Conservation (phyloP, 2,329 filamentous ascomycete species). For the Apiospora pterosperma region DNA sequence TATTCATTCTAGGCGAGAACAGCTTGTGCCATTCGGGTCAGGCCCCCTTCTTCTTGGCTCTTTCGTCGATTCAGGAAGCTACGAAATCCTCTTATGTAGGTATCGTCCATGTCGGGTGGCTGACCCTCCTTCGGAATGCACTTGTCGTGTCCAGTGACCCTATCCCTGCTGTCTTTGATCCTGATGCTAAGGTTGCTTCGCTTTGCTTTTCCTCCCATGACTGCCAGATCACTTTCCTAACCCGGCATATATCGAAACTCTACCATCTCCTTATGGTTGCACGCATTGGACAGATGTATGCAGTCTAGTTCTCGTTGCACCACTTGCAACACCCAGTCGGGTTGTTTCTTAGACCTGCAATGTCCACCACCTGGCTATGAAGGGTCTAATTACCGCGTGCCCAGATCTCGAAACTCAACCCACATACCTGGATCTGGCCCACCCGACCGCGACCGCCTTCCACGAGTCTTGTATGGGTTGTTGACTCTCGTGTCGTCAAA, state of each 20-base stretch:
- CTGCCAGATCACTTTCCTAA: constrained; percentile 1
- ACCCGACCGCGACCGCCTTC: neutral
- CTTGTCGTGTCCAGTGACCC: neutral
- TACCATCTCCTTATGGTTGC: neutral
- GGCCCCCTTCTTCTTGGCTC: neutral
- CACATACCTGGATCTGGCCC: neutral
- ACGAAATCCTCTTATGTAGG: neutral
- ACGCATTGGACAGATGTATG: neutral
- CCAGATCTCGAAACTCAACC: neutral
- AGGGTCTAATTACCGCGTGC: neutral
- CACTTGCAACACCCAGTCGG: neutral
- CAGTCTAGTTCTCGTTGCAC: neutral
- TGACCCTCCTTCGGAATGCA: neutral
- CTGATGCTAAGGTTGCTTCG: neutral
- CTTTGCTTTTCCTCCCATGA: neutral
- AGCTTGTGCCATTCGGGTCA: neutral
- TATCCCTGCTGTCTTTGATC: neutral
- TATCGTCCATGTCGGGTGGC: neutral
- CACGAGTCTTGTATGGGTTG: neutral
- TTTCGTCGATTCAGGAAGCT: neutral
- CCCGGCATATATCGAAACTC: neutral
- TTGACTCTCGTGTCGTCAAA: neutral
- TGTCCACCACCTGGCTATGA: neutral
- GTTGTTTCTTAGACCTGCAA: neutral
- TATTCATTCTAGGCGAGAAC: neutral